Base-by-base conservation (phyloP, 176 grass and related monocot species). In the Carex cristatella region DNA sequence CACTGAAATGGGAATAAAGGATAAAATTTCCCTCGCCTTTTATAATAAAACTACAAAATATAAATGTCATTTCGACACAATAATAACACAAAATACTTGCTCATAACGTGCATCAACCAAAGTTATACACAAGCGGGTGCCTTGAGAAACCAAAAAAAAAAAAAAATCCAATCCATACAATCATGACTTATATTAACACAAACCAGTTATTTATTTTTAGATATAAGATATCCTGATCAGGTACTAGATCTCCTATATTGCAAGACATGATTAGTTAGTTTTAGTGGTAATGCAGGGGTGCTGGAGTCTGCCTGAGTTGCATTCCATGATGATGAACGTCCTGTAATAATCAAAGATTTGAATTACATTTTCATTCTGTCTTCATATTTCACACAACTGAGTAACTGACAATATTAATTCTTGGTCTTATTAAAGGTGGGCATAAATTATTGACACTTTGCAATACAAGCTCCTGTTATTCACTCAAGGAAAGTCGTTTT, bases 281-380 rank as follows among this genome's bases (percentile, higher is more conserved):
- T 97, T 46, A 98, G 76, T 93, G 95, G 44, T 94, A 98, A 0
- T 86, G 74, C 5, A 98, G 69, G 13, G 95, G 95, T 12, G 93
- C 95, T 8, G 95, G 93, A 11, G 93, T 88, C 49, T 94, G 66
- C 48, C 84, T 94, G 3, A 98, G 93, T 67, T 89, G 79, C 91
- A 98, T 83, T 33, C 95, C 95, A 54, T 94, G 91, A 70, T 92
- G 90, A 86, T 98, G 95, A 44, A 98, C 64, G 66, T 95, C 95
- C 94, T 94, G 89, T 89, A 81, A 80, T 75, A 37, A 76, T 46
- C 14, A 61, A 57, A 60, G 10, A n/a, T 51, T 23, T 60, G 9
- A 61, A 31, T 54, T 61, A 79, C 19, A 64, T 15, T 16, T 42
- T 42, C 35, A 69, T 16, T 40, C 1, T 5, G 40, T 19, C 30